Base-by-base conservation (phyloP, 2,329 filamentous ascomycete genomes). In the Clarireedia hainanense region DNA sequence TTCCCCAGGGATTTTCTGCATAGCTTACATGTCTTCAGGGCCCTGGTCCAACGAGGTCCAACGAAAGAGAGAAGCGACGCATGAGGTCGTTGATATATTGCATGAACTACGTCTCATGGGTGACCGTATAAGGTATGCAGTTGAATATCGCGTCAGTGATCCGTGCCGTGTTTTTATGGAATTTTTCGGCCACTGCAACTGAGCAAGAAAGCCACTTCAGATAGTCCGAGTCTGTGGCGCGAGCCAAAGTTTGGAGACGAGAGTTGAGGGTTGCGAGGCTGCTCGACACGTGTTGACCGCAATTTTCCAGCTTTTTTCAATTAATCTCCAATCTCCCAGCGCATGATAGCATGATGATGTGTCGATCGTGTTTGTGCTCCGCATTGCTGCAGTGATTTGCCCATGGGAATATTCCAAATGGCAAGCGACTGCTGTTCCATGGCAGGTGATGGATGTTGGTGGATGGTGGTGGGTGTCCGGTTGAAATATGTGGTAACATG, bases 221-320 rank as follows among this genome's bases (percentile, higher is more conserved):
- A 40, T 23, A 49, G 43, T 48, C 45, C 50, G 42, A 17, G 20
- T 15, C 27, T 20, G n/a, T n/a, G 36, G 42, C 30, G 42, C 34
- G 20, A n/a, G 43, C 49, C 23, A 49, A 54, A 54, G 51, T 54
- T 34, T 54, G 51, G 51, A 54, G 42, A 54, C 51, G 51, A 54
- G n/a, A 20, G 30, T 12, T 54, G 34, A 48, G 23, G 30, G 30
- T 9, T 12, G 36, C 12, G 24, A 27, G n/a, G 24, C 47, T 54
- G 26, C 23, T 15, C 24, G 51, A 54, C 51, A 54, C 51, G 51
- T 54, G 51, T 49, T 54, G 24, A 40, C 12, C 7, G 24, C 30
- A 49, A 17, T 47, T 47, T 39, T 54, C 34, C 51, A 49, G 43
- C 24, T 47, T n/a, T 27, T 14, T 27, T 14, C 27, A 15, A 14